Conservation (phyloP, 805 yeast genomes). For the Cyberlindnera nakhonratchasimensis region DNA sequence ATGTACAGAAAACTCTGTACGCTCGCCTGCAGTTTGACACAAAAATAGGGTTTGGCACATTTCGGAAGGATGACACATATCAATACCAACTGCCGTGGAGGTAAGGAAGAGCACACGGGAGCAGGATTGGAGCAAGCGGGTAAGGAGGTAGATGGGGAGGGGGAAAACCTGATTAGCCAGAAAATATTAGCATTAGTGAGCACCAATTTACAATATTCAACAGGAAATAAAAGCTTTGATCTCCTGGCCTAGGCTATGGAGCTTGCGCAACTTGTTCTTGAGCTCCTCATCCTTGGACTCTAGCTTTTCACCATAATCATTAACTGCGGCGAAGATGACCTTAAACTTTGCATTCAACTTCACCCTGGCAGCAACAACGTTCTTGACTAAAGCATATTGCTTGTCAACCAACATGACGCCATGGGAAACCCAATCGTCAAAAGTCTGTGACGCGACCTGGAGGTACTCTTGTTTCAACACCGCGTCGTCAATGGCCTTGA, state of each 20-base stretch:
- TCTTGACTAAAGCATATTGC: conserved; percentile 34
- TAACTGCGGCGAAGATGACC: conserved; percentile 36
- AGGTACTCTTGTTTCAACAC: conserved; percentile 26
- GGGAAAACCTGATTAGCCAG: too few relatives aligned
- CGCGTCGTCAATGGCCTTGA: conserved; percentile 21
- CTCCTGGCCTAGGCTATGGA: conserved; percentile 42
- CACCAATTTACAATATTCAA: conserved; percentile 16
- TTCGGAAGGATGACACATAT: too few relatives aligned
- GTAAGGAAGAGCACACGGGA: too few relatives aligned
- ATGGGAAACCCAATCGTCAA: conserved; percentile 36
- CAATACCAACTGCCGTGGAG: too few relatives aligned
- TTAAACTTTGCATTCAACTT: conserved; percentile 38
- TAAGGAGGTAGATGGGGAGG: too few relatives aligned
- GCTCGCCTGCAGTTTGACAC: too few relatives aligned
- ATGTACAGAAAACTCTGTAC: too few relatives aligned
- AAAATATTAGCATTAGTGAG: too few relatives aligned
- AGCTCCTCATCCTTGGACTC: conserved; percentile 31
- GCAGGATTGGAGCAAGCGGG: too few relatives aligned
- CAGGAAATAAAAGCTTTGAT: conserved; percentile 33
- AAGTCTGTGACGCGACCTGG: conserved; percentile 25
- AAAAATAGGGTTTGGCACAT: too few relatives aligned
- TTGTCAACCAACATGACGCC: conserved; percentile 34
- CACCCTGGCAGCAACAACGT: conserved; percentile 36
- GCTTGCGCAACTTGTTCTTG: conserved; percentile 33
- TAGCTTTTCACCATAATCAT: conserved; percentile 33